Percentiles rank a stretch among this genome's conserved stretches.
Conservation (phyloP, 371 early-diverging fungal species). For the Mucor velutinosus region DNA sequence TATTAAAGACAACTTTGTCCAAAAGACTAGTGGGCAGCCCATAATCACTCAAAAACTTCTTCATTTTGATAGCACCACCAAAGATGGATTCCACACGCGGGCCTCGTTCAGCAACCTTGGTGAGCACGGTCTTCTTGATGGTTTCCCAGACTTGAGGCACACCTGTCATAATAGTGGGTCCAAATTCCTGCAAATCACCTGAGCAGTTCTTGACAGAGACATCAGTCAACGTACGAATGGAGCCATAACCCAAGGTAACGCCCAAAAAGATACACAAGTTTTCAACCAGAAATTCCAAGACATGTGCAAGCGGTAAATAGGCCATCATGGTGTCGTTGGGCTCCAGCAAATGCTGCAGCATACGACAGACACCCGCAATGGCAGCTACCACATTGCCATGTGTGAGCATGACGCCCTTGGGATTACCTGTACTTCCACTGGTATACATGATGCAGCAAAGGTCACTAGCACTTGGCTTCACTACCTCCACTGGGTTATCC, state of each 20-base stretch:
- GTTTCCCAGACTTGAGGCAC: constrained; percentile 95
- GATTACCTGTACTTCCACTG: constrained; percentile 82
- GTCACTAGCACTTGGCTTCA: constrained; percentile 61
- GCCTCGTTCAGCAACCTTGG: constrained; percentile 68
- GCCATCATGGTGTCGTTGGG: constrained; percentile 79
- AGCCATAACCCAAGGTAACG: constrained; percentile 88
- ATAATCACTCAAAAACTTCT: constrained; percentile 67
- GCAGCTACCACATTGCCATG: constrained; percentile 77
- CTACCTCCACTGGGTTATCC: constrained; percentile 57
- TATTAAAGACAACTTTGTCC: constrained; percentile 87
- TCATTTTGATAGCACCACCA: constrained; percentile 67
- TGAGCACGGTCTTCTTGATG: constrained; percentile 84
- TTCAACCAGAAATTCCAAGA: constrained; percentile 86
- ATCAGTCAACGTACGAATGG: constrained; percentile 85
- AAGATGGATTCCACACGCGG: constrained; percentile 76
- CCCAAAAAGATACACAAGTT: constrained; percentile 76
- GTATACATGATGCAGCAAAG: constrained; percentile 87
- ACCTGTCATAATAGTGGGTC: constrained; percentile 93
- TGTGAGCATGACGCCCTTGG: constrained; percentile 72
- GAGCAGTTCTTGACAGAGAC: constrained; percentile 89
- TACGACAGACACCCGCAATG: constrained; percentile 78
- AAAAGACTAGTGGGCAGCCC: constrained; percentile 70
- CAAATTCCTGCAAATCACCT: constrained; percentile 92
- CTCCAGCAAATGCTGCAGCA: constrained; percentile 76
- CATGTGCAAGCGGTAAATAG: constrained; percentile 96